Conservation (phyloP, 768 basidiomycete genomes). For the Guyanaporus albipodus region DNA sequence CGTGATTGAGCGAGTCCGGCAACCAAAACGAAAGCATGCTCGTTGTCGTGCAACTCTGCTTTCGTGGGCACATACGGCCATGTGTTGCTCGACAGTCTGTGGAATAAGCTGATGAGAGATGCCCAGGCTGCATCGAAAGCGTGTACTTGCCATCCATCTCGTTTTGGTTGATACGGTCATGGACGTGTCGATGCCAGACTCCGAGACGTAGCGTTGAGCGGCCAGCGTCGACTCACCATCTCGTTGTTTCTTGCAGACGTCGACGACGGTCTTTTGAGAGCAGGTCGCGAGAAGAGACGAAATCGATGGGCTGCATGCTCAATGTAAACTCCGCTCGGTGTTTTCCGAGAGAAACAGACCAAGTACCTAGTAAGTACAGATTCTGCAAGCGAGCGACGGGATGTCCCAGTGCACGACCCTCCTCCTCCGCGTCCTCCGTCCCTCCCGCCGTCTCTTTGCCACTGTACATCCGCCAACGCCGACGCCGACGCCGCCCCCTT, state of each 20-base stretch:
- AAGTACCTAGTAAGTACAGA: no score
- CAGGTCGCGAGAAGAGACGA: background rate
- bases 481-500: background rate
- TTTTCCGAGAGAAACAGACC: conserved; percentile 17
- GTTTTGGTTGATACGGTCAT: conserved; percentile 22
- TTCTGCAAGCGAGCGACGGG: no score
- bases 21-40: conserved; percentile 35
- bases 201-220: conserved; percentile 29
- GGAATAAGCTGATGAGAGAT: conserved; percentile 17
- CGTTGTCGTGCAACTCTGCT: conserved; percentile 38
- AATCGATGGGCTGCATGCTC: background rate
- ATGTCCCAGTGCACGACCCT: conserved; percentile 5
- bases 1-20: conserved; percentile 39
- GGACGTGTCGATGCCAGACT: conserved; percentile 36
- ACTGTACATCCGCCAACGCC: background rate
- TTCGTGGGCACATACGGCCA: conserved; percentile 12
- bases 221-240: conserved; percentile 50
- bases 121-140: conserved; percentile 33
- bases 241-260: conserved; percentile 22
- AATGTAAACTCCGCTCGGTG: conserved; percentile 25
- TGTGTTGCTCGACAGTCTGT: conserved; percentile 24
- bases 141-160: conserved; percentile 53
- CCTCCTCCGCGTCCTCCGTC: conserved; percentile 5
- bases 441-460: conserved; percentile 19
- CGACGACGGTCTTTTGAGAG: conserved; percentile 19